Base-by-base conservation (phyloP, 345 rosid genomes). In the Pistacia integerrima region DNA sequence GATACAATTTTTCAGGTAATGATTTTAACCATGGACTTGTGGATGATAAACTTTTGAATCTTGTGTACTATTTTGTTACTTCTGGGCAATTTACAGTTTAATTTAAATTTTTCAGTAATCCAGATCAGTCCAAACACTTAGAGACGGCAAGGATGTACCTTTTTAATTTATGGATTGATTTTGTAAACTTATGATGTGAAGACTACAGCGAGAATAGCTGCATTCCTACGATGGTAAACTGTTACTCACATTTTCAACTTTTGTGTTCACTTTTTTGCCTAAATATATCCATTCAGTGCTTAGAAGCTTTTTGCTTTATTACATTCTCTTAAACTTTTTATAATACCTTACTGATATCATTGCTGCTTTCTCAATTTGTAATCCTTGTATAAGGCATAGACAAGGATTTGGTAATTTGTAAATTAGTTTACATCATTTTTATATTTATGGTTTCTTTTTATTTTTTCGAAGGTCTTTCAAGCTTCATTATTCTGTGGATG, bases 61-160 rank as follows among this genome's bases (percentile, higher is more conserved):
- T 46, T 66, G 64, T 17, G 35, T 1, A 9, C 17, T 49, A 4
- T 35, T 11, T 59, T 11, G 49, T 16, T 44, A 41, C 46, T 78
- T 51, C 59, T 67, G 70, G 74, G 6, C 30, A 61, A 76, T 30
- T 36, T 60, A 52, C 63, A 28, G 69, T 78, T 33, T 64, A 33
- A 25, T 25, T 56, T 56, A 60, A 12, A 65, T 79, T 77, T 83
- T 89, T 81, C 88, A 94, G 99, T 79, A 95, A 95, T 75, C 99
- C 98, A 73, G 93, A 93, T 38, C 97, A 95, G 80, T 95, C 99
- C 33, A 95, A 93, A 84, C 99, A 93, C 85, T 88, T 95, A 67
- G 98, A 95, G 80, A 95, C 98, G 4, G 98, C 97, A 61, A 93
- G 90, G 86, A 83, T 95, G 92, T 91, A 93, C 16, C 86, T 95